A percentile compares a stretch with the other conserved stretches of the same genome.
These are phyloP conservation scores for Xylaria scruposa DNA, from an alignment of 495 filamentous ascomycete species.

Conservation along the genomic window DNA sequence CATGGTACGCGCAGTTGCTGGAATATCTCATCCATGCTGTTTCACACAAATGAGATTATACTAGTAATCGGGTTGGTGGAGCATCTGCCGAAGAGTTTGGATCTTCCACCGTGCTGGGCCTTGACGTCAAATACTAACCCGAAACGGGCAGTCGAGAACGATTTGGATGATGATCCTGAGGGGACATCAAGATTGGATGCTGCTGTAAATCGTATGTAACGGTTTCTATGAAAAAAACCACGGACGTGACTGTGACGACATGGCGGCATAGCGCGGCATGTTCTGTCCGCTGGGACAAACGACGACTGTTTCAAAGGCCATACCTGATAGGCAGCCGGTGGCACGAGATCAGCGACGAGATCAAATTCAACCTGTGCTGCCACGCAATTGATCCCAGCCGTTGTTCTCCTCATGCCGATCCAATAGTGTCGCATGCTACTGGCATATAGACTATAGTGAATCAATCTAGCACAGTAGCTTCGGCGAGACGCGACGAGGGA, in stretches of 20 bases:
- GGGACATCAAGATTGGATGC: neutral
- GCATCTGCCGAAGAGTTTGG: conserved; percentile 25
- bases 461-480: neutral
- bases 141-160: conserved; percentile 13
- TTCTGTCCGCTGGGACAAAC: conserved; percentile 10
- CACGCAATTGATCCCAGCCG: conserved; percentile 12
- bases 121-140: conserved; percentile 28
- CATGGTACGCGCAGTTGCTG: neutral
- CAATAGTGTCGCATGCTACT: conserved; percentile 6
- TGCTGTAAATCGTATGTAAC: too few relatives aligned
- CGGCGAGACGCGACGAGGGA: conserved; percentile 22
- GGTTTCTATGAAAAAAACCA: conserved; percentile 1
- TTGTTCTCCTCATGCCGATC: conserved; percentile 20
- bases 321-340: neutral
- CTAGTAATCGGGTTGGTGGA: neutral
- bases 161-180: conserved; percentile 6
- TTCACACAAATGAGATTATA: conserved; percentile 20
- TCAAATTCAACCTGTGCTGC: conserved; percentile 18
- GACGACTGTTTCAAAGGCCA: conserved; percentile 6
- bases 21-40: conserved; percentile 1
- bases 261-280: conserved; percentile 22
- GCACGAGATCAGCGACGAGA: conserved; percentile 18
- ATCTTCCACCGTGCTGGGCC: conserved; percentile 12
- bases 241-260: conserved; percentile 19
- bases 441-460: neutral